Evolutionary conservation across 495 filamentous ascomycete species (phyloP).

Genomic region (Penicillium robsamsonii): DNA sequence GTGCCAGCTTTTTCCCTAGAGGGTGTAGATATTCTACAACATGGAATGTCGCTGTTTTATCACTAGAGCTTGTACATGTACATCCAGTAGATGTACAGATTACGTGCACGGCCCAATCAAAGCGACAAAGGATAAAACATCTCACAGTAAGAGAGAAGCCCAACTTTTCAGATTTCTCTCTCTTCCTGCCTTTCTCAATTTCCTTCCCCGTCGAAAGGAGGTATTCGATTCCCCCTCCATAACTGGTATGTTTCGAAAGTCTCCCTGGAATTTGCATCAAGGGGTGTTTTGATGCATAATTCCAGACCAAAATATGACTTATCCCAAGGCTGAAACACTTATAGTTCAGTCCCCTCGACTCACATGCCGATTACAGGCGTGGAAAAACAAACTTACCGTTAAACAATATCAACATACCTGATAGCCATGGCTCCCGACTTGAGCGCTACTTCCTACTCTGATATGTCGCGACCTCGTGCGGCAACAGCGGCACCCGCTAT

Average conservation of each 20-base stretch:
- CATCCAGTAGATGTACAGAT: not conserved
- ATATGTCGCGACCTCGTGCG: slow-evolving; percentile 47
- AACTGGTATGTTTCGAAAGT: slow-evolving; percentile 12
- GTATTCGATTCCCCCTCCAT: slow-evolving; percentile 1
- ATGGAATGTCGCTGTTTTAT: slow-evolving; percentile 1
- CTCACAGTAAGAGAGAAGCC: not conserved
- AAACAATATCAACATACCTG: not conserved
- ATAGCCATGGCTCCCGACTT: slow-evolving; percentile 60
- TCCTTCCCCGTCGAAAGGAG: not conserved
- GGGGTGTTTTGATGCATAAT: slow-evolving; percentile 10
- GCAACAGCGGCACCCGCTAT: slow-evolving; percentile 53
- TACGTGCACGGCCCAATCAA: slow-evolving; percentile 16
- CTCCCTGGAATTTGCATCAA: slow-evolving; percentile 13
- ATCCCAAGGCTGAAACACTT: slow-evolving; percentile 1
- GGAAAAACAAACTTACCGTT: not conserved
- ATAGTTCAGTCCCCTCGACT: slow-evolving; percentile 2
- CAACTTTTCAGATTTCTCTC: not conserved
- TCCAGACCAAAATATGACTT: not conserved
- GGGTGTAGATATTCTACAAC: not conserved
- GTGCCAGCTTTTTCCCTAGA: not conserved
- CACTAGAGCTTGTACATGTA: not conserved
- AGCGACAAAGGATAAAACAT: slow-evolving; percentile 3
- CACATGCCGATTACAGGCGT: not conserved
- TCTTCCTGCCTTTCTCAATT: not conserved
- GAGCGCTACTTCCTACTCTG: slow-evolving; percentile 54